A percentile compares a stretch with the other conserved stretches of the same genome.
These are phyloP conservation scores for Alternaria alternata DNA, from an alignment of 2,329 filamentous ascomycete species.

Conservation along the genomic window DNA sequence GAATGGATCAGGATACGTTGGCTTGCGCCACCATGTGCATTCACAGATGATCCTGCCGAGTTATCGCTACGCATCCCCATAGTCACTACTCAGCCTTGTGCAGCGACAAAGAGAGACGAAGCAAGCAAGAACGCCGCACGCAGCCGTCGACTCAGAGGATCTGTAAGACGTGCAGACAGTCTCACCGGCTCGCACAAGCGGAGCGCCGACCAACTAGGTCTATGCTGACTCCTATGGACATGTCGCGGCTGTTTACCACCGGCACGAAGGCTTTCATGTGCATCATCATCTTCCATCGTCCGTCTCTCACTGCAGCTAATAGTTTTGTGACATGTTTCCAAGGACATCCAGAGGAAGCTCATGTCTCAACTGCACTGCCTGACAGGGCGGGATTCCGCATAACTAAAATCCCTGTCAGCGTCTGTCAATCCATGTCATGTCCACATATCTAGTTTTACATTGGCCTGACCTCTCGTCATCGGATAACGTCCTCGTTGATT, in stretches of 20 bases:
- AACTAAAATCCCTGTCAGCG: slow-evolving; percentile 22
- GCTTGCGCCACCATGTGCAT: slow-evolving; percentile 15
- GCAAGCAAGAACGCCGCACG: slow-evolving; percentile 34
- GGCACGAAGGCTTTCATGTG: slow-evolving; percentile 4
- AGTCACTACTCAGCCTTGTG: slow-evolving; percentile 17
- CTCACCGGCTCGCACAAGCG: slow-evolving; percentile 36
- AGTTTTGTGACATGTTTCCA: slow-evolving; percentile 2
- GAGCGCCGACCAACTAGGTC: slow-evolving; percentile 22
- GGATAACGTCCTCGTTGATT: not conserved
- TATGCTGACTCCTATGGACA: slow-evolving; percentile 12
- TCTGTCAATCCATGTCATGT: slow-evolving; percentile 18
- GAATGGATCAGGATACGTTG: slow-evolving; percentile 16
- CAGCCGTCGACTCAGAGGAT: slow-evolving; percentile 25
- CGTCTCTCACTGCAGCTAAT: slow-evolving; percentile 1
- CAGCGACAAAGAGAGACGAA: slow-evolving; percentile 18
- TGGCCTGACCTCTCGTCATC: not conserved
- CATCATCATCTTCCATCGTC: not conserved
- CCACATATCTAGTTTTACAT: slow-evolving; percentile 28
- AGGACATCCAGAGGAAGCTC: not conserved
- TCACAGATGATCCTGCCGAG: slow-evolving; percentile 6
- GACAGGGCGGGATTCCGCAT: not conserved
- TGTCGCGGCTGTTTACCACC: not conserved
- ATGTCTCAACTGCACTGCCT: slow-evolving; percentile 1
- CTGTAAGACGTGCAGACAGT: slow-evolving; percentile 31
- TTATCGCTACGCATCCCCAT: not conserved